Percentiles rank a stretch among this genome's conserved stretches.
phyloP scores from a whole-genome alignment of 2,329 filamentous ascomycete genomes.

The Colletotrichum shisoi region DNA sequence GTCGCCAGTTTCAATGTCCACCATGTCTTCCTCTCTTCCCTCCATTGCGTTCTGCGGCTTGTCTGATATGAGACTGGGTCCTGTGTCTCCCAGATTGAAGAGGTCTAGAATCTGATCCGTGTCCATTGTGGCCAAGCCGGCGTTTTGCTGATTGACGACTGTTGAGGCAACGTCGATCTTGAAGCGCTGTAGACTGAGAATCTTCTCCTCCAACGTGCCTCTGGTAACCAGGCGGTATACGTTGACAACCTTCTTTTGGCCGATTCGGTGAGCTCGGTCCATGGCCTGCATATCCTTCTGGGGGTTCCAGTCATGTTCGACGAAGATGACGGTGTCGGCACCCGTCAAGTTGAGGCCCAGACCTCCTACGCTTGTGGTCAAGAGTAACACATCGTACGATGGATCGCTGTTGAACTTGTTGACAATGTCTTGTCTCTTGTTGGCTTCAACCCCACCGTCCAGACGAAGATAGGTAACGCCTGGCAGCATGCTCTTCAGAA shows the following conservation, averaged over 20 bases:
- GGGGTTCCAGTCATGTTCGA: conserved; percentile 99
- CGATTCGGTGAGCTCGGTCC: conserved; percentile 97
- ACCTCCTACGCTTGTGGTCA: conserved; percentile 95
- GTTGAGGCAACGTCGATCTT: conserved; percentile 99
- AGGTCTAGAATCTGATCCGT: conserved; percentile 97
- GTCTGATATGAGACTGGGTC: conserved; percentile 69
- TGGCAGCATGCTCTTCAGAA: conserved; percentile 88
- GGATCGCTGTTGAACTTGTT: conserved; percentile 99
- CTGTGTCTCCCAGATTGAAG: conserved; percentile 87
- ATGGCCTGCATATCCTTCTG: conserved; percentile 99
- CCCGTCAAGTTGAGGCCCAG: conserved; percentile 94
- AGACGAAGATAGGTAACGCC: conserved; percentile 93
- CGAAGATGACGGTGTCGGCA: conserved; percentile 98
- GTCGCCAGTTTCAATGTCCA: conserved; percentile 90
- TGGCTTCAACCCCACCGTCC: conserved; percentile 91
- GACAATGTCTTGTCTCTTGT: conserved; percentile 94
- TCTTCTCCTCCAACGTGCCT: conserved; percentile 97
- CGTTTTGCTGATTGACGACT: conserved; percentile 98
- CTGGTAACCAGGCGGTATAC: conserved; percentile 96
- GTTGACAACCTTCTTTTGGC: conserved; percentile 99
- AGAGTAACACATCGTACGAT: conserved; percentile 89
- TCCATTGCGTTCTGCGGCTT: conserved; percentile 66
- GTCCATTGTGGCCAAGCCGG: conserved; percentile 92
- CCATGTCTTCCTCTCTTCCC: conserved; percentile 81
- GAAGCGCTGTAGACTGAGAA: conserved; percentile 95